Conservation (phyloP, 148 eudicot genomes). For the Camellia granthamiana region DNA sequence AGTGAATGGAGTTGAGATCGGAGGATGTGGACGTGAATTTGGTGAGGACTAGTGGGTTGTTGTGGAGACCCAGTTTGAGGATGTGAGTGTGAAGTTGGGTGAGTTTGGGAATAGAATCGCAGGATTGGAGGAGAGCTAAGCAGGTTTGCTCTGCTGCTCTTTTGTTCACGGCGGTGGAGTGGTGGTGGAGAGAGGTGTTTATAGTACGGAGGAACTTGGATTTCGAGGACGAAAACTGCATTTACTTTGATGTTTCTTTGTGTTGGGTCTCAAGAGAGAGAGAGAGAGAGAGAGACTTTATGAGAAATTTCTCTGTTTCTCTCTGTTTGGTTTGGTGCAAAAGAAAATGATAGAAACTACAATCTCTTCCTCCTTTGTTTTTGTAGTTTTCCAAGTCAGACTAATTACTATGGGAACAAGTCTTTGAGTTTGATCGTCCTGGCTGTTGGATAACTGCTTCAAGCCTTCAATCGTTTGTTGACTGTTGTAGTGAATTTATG, state of each 20-base stretch:
- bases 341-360: too few species aligned
- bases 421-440: background rate
- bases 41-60: slow-evolving; percentile 60
- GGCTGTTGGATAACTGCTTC: background rate
- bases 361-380: too few species aligned
- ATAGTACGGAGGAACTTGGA: slow-evolving; percentile 9
- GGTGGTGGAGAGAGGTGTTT: background rate
- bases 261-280: too few species aligned
- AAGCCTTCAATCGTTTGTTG: background rate
- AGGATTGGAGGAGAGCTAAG: slow-evolving; percentile 46
- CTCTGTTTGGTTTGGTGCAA: too few species aligned
- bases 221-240: slow-evolving; percentile 1
- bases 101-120: slow-evolving; percentile 39
- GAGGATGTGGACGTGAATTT: slow-evolving; percentile 56
- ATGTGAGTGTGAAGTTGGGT: slow-evolving; percentile 47
- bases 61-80: slow-evolving; percentile 56
- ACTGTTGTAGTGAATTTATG: background rate
- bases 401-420: background rate
- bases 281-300: background rate
- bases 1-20: slow-evolving; percentile 31
- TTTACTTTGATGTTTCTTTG: background rate
- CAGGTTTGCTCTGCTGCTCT: slow-evolving; percentile 50
- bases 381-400: background rate
- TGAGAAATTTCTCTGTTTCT: too few species aligned
- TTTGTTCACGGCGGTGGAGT: slow-evolving; percentile 5